phyloP scores from a whole-genome alignment of 208 protist species.

The Trypanosoma grayi region DNA sequence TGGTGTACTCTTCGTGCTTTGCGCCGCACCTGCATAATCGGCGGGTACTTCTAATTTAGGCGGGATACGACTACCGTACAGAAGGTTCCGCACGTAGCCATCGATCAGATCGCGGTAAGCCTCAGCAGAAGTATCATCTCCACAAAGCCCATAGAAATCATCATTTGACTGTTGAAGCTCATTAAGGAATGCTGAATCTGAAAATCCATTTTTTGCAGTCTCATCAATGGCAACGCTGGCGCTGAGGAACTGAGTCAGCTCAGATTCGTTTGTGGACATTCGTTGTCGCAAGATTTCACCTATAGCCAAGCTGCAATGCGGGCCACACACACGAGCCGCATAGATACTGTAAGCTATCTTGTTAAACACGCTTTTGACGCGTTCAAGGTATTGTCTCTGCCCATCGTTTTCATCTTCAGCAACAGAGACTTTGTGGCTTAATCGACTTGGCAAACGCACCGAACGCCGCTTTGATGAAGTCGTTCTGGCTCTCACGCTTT shows the following conservation, averaged over 20 bases:
- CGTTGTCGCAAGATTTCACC: conserved; percentile 8
- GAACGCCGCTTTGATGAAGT: background rate
- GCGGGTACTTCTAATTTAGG: background rate
- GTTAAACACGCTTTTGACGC: conserved; percentile 1
- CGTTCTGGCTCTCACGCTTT: too few relatives aligned
- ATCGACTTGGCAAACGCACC: background rate
- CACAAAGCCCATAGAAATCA: conserved; percentile 20
- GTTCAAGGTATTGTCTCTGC: background rate
- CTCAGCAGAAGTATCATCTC: background rate
- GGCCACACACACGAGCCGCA: conserved; percentile 3
- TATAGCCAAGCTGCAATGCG: background rate
- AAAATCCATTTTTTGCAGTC: background rate
- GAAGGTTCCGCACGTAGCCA: background rate
- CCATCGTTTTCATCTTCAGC: background rate
- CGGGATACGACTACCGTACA: conserved; percentile 3
- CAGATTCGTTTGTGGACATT: background rate
- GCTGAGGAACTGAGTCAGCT: background rate
- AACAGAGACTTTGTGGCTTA: background rate
- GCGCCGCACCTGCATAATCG: too few relatives aligned
- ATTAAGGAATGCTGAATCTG: background rate
- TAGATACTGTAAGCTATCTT: conserved; percentile 26
- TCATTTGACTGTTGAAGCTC: conserved; percentile 9
- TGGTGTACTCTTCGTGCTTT: too few relatives aligned
- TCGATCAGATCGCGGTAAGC: conserved; percentile 12
- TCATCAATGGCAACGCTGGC: conserved; percentile 19